These are phyloP conservation scores for Suillus plorans DNA, from an alignment of 768 basidiomycete species.

Conservation along the genomic window DNA sequence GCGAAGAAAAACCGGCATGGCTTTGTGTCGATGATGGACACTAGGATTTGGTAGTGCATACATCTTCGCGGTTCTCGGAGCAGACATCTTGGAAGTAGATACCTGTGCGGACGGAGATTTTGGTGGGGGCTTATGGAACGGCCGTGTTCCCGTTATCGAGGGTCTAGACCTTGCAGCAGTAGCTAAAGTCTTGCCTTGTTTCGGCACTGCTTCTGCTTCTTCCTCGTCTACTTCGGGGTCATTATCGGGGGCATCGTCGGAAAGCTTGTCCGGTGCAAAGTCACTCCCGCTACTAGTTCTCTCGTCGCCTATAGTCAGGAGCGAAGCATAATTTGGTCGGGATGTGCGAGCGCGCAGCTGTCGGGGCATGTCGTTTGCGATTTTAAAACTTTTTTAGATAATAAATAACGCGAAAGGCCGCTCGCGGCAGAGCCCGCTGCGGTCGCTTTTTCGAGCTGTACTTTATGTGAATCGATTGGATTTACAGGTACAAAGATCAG, in stretches of 20 bases:
- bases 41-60: constrained; percentile 64
- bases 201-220: constrained; percentile 18
- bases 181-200: constrained; percentile 9
- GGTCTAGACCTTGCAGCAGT: constrained; percentile 4
- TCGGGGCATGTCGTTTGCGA: constrained; percentile 39
- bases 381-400: constrained; percentile 20
- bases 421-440: too few relatives aligned
- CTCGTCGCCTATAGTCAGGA: constrained; percentile 35
- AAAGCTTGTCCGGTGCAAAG: constrained; percentile 44
- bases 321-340: constrained; percentile 47
- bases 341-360: constrained; percentile 55
- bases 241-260: constrained; percentile 26
- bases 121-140: constrained; percentile 21
- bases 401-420: too few relatives aligned
- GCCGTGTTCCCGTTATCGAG: constrained; percentile 16
- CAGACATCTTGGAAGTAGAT: constrained; percentile 10
- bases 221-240: constrained; percentile 32
- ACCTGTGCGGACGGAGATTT: constrained; percentile 10
- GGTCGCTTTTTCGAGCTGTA: too few relatives aligned
- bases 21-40: constrained; percentile 71
- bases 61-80: constrained; percentile 36
- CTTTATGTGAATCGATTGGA: too few relatives aligned
- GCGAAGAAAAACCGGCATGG: constrained; percentile 57
- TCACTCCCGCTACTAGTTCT: constrained; percentile 53
- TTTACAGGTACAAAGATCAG: too few relatives aligned